Percentiles rank a stretch among this genome's conserved stretches.
phyloP scores from a whole-genome alignment of 2,329 filamentous ascomycete genomes.

The Pseudonectria foliicola region DNA sequence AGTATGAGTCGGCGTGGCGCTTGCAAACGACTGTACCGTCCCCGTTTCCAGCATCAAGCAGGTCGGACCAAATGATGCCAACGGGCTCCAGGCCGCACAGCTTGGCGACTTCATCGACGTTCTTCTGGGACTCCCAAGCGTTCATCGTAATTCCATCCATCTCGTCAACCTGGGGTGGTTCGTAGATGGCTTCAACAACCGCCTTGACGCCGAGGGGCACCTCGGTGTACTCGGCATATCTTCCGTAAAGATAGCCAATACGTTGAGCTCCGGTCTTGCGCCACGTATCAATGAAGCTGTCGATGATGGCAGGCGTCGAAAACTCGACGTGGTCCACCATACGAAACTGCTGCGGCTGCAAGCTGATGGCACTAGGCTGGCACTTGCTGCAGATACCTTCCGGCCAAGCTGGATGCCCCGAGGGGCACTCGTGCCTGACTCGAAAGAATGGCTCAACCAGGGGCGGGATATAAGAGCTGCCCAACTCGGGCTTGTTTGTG shows the following conservation, averaged over 20 bases:
- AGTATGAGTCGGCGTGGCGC: constrained; percentile 91
- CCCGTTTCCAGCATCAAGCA: constrained; percentile 71
- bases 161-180: constrained; percentile 87
- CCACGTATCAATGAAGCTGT: constrained; percentile 90
- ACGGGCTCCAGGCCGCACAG: constrained; percentile 82
- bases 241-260: constrained; percentile 84
- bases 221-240: constrained; percentile 83
- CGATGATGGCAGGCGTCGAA: constrained; percentile 73
- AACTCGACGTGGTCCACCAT: constrained; percentile 99
- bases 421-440: constrained; percentile 82
- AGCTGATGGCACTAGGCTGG: constrained; percentile 90
- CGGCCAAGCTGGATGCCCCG: constrained; percentile 87
- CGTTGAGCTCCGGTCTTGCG: constrained; percentile 76
- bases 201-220: constrained; percentile 93
- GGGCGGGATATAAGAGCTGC: constrained; percentile 92
- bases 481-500: constrained; percentile 92
- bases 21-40: constrained; percentile 91
- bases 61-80: constrained; percentile 90
- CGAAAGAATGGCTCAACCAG: constrained; percentile 88
- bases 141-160: constrained; percentile 78
- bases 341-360: constrained; percentile 88
- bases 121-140: constrained; percentile 77
- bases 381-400: constrained; percentile 98
- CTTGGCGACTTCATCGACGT: constrained; percentile 71
- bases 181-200: constrained; percentile 93